Base-by-base conservation (phyloP, 768 basidiomycete species). In the Clavulina sp. region DNA sequence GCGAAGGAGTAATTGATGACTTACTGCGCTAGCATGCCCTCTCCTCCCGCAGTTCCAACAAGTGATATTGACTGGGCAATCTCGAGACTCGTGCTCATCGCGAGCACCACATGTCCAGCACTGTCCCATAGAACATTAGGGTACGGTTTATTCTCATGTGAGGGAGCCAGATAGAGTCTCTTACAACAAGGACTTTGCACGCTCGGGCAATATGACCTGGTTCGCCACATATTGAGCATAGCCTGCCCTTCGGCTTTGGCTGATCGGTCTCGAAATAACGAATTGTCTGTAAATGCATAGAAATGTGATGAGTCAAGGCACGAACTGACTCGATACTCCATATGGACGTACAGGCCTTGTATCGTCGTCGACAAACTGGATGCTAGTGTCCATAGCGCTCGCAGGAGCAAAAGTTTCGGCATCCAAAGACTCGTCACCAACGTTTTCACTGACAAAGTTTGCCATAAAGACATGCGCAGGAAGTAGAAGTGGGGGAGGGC, bases 31-130 rank as follows among this genome's bases (percentile, higher is more conserved):
- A 51, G 85, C 74, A 60, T 86, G 84, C 1, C 85, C 85, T 61
- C 81, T 83, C 81, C 84, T 84, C 16, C 81, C 81, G 58, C 85
- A 88, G 2, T 69, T 73, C 59, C 76, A 87, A 59, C 85, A 88
- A 0, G 73, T 77, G 63, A 86, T 86, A 64, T 76, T 78, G 54
- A 84, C 80, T 2, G 84, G 83, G 64, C 84, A 88, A 48, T 76
- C 76, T 36, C 78, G 70, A 18, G 85, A 85, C 2, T 71, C 68
- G 63, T 88, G 85, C 55, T 87, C 84, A 58, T 87, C 75, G 48
- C 80, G 76, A 29, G 73, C 81, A 52, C 85, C 85, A 60, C 85
- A 88, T 24, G 80, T 85, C 52, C 82, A 62, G 61, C 85, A 88
- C 85, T 87, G 50, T 1, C 9, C 24, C 49, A 18, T 53, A 28